These are phyloP conservation scores for Dactylonectria estremocensis DNA, from an alignment of 2,329 filamentous ascomycete species.

Conservation along the genomic window DNA sequence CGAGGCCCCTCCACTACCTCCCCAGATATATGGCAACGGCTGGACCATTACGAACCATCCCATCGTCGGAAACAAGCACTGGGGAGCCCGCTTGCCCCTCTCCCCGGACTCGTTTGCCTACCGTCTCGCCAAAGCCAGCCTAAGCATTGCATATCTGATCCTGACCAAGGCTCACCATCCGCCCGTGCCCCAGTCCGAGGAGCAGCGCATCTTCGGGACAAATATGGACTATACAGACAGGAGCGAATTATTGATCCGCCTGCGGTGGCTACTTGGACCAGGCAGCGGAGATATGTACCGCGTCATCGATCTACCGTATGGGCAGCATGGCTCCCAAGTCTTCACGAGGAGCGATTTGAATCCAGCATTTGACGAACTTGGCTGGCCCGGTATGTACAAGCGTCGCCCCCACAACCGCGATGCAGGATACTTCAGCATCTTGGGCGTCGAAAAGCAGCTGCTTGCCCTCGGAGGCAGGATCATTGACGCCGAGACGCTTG, in stretches of 20 bases:
- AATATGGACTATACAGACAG: conserved; percentile 34
- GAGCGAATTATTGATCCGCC: conserved; percentile 44
- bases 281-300: conserved; percentile 42
- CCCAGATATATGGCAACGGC: conserved; percentile 47
- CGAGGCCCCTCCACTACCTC: conserved; percentile 22
- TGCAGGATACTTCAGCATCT: conserved; percentile 40
- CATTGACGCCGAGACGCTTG: conserved; percentile 43
- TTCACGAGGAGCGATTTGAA: conserved; percentile 42
- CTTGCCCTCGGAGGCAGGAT: conserved; percentile 43
- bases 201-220: conserved; percentile 40
- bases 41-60: conserved; percentile 38
- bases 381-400: conserved; percentile 39
- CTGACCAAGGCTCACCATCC: conserved; percentile 33
- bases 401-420: conserved; percentile 23
- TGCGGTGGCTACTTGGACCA: conserved; percentile 45
- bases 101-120: conserved; percentile 41
- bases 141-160: conserved; percentile 42
- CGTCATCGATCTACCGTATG: conserved; percentile 46
- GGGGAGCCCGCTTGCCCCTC: conserved; percentile 20
- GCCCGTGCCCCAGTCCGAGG: conserved; percentile 24
- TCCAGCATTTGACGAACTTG: conserved; percentile 37
- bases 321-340: conserved; percentile 43
- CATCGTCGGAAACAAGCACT: conserved; percentile 19
- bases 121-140: conserved; percentile 38
- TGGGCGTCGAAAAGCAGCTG: conserved; percentile 47